phyloP scores from a whole-genome alignment of 2,329 filamentous ascomycete species.

The Fusarium sambucinum region DNA sequence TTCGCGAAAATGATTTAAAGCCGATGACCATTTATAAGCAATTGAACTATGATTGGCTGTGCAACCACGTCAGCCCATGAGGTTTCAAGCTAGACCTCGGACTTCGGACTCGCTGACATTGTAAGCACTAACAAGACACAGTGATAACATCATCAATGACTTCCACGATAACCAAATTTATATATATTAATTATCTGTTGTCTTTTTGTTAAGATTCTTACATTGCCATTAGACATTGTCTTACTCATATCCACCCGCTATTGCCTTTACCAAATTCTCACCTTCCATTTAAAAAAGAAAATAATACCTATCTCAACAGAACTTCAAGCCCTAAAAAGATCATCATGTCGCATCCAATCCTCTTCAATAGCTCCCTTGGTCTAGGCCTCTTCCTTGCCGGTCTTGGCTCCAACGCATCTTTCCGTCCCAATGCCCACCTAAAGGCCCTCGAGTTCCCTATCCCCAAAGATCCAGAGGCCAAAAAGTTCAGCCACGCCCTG shows the following conservation, averaged over 20 bases:
- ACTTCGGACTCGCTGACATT: not conserved
- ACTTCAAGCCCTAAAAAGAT: not conserved
- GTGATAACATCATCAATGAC: not conserved
- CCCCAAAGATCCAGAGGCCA: conserved; percentile 12
- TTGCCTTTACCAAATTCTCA: not conserved
- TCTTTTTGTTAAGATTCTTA: not conserved
- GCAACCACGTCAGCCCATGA: not conserved
- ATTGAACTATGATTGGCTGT: not conserved
- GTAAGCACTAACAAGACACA: not conserved
- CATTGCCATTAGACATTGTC: not conserved
- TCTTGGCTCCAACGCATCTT: conserved; percentile 20
- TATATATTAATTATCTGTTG: not conserved
- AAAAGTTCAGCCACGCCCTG: conserved; percentile 11
- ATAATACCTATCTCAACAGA: not conserved
- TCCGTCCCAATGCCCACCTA: conserved; percentile 18
- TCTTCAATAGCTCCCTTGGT: conserved; percentile 17
- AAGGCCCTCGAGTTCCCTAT: conserved; percentile 13
- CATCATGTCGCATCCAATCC: conserved; percentile 14
- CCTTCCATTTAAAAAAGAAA: not conserved
- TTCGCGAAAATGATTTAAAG: not conserved
- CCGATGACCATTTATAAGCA: conserved; percentile 1
- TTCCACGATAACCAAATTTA: not conserved
- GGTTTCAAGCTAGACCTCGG: not conserved
- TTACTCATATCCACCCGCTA: not conserved
- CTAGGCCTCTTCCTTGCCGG: conserved; percentile 9